Percentiles rank a stretch among this genome's conserved stretches.
These are phyloP conservation scores for Zalerion maritima DNA, from an alignment of 495 filamentous ascomycete species.

Conservation along the genomic window DNA sequence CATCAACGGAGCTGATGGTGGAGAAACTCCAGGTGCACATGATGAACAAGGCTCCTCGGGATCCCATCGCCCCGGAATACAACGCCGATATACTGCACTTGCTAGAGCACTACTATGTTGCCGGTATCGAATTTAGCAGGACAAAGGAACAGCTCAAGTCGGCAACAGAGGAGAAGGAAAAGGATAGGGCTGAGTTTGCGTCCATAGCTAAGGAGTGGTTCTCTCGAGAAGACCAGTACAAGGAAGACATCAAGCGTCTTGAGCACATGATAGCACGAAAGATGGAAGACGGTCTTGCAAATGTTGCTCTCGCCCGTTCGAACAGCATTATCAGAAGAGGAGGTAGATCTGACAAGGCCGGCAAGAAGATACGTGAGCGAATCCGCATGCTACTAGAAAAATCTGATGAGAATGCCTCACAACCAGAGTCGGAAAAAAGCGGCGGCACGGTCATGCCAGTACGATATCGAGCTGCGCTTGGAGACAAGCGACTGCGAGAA, in stretches of 20 bases:
- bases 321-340: slow-evolving; percentile 18
- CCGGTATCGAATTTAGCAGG: slow-evolving; percentile 19
- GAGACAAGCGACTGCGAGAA: slow-evolving; percentile 16
- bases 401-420: no score
- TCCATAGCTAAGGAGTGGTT: slow-evolving; percentile 27
- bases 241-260: slow-evolving; percentile 31
- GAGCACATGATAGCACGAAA: slow-evolving; percentile 31
- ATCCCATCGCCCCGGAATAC: slow-evolving; percentile 21
- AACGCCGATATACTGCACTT: slow-evolving; percentile 26
- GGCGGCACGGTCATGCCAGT: no score
- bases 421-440: no score
- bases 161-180: slow-evolving; percentile 14
- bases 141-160: slow-evolving; percentile 8
- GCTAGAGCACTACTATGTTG: no score
- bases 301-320: slow-evolving; percentile 28
- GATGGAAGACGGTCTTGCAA: slow-evolving; percentile 30
- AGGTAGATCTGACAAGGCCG: no score
- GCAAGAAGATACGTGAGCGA: no score
- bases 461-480: no score
- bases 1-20: slow-evolving; percentile 28
- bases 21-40: slow-evolving; percentile 23
- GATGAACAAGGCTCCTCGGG: slow-evolving; percentile 16
- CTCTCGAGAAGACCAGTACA: slow-evolving; percentile 24
- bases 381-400: no score
- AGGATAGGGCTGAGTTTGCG: slow-evolving; percentile 24